Conservation (phyloP, 2,329 filamentous ascomycete species). For the Tolypocladium endophyticum region DNA sequence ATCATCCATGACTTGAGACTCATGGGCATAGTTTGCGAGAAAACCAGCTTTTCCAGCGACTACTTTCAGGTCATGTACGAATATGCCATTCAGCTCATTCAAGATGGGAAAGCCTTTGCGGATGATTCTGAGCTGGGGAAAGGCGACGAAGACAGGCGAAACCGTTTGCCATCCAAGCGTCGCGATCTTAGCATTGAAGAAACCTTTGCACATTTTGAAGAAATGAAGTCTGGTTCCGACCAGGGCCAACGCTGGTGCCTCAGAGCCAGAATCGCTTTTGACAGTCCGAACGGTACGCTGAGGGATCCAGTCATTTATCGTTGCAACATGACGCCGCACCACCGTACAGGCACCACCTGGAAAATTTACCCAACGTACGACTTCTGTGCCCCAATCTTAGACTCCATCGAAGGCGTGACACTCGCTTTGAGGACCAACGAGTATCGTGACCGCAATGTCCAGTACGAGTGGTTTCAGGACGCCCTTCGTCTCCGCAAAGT, state of each 20-base stretch:
- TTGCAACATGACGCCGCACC: slow-evolving; percentile 66
- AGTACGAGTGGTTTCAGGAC: slow-evolving; percentile 79
- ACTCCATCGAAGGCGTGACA: slow-evolving; percentile 71
- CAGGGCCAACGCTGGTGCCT: slow-evolving; percentile 83
- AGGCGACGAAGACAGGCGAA: slow-evolving; percentile 68
- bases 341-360: slow-evolving; percentile 69
- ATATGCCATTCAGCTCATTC: slow-evolving; percentile 66
- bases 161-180: slow-evolving; percentile 74
- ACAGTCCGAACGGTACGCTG: slow-evolving; percentile 91
- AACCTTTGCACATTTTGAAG: slow-evolving; percentile 74
- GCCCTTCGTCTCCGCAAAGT: slow-evolving; percentile 64
- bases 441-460: slow-evolving; percentile 77
- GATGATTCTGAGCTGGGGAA: slow-evolving; percentile 79
- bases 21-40: slow-evolving; percentile 76
- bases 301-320: slow-evolving; percentile 96
- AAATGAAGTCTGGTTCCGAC: slow-evolving; percentile 81
- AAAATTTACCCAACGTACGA: slow-evolving; percentile 86
- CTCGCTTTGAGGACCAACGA: slow-evolving; percentile 76
- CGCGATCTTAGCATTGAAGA: slow-evolving; percentile 73
- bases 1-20: slow-evolving; percentile 78
- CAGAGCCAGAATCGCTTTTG: slow-evolving; percentile 83
- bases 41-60: slow-evolving; percentile 74
- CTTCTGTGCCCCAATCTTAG: slow-evolving; percentile 73
- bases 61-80: slow-evolving; percentile 82
- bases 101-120: slow-evolving; percentile 72